phyloP scores from a whole-genome alignment of 495 filamentous ascomycete genomes.

The Aspergillus incahuasiensis region DNA sequence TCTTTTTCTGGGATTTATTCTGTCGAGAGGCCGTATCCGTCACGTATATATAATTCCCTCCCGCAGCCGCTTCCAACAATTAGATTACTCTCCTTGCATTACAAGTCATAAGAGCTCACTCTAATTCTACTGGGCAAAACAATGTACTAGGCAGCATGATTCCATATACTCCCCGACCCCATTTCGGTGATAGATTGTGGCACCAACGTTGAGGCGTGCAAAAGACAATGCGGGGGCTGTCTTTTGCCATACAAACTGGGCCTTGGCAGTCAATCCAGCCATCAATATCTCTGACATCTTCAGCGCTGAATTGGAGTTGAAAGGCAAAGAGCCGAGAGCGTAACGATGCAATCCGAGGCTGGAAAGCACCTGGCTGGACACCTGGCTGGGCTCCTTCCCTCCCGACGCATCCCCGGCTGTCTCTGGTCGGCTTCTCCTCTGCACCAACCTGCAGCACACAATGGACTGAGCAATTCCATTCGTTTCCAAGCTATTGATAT shows the following conservation, averaged over 20 bases:
- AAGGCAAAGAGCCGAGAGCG: too few relatives aligned
- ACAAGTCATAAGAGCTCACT: too few relatives aligned
- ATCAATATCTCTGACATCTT: not conserved
- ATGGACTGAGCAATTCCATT: not conserved
- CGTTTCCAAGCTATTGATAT: not conserved
- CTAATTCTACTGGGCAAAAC: too few relatives aligned
- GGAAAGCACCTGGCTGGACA: not conserved
- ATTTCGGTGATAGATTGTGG: not conserved
- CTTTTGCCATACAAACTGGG: slow-evolving; percentile 22
- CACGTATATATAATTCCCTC: too few relatives aligned
- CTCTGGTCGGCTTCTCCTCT: not conserved
- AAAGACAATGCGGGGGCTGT: slow-evolving; percentile 14
- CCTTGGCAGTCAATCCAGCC: not conserved
- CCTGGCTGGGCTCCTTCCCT: not conserved
- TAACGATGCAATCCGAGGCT: too few relatives aligned
- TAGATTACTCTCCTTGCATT: too few relatives aligned
- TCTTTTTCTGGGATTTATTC: too few relatives aligned
- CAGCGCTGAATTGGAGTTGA: not conserved
- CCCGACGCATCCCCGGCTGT: not conserved
- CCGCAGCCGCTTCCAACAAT: too few relatives aligned
- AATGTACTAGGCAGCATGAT: too few relatives aligned
- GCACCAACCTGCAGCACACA: not conserved
- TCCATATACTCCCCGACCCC: slow-evolving; percentile 11
- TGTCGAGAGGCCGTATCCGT: too few relatives aligned
- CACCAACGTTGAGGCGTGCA: slow-evolving; percentile 13